A percentile compares a stretch with the other conserved stretches of the same genome.
Conservation (phyloP, 768 basidiomycete species). For the Heimioporus sp. region DNA sequence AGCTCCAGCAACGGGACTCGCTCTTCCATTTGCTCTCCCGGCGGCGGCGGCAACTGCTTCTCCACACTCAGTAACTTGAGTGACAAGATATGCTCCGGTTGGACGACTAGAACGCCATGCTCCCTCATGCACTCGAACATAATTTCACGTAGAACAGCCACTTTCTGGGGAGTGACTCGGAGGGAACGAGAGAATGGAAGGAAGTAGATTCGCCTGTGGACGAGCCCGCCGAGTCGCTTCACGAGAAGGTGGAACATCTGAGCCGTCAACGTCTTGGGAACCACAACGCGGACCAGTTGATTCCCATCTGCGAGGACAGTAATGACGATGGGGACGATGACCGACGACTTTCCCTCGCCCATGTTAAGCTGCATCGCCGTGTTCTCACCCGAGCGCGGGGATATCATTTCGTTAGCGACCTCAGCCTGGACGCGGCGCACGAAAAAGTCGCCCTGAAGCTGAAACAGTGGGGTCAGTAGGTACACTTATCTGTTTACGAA, state of each 20-base stretch:
- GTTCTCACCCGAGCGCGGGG: slow-evolving; percentile 35
- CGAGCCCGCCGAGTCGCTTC: slow-evolving; percentile 42
- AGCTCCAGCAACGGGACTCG: slow-evolving; percentile 23
- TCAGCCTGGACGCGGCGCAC: slow-evolving; percentile 41
- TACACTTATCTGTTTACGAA: not conserved
- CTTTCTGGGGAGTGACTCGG: slow-evolving; percentile 13
- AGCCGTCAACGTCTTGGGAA: slow-evolving; percentile 44
- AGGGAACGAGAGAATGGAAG: slow-evolving; percentile 49
- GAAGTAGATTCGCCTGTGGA: slow-evolving; percentile 46
- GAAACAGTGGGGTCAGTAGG: not conserved
- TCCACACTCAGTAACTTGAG: slow-evolving; percentile 48
- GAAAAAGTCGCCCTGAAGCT: slow-evolving; percentile 47
- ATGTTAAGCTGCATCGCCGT: slow-evolving; percentile 52
- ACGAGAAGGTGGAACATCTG: slow-evolving; percentile 52
- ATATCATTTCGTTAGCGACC: slow-evolving; percentile 47
- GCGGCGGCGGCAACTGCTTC: slow-evolving; percentile 19
- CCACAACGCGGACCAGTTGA: slow-evolving; percentile 46
- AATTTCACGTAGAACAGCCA: slow-evolving; percentile 28
- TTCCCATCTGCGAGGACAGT: slow-evolving; percentile 41
- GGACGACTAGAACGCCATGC: slow-evolving; percentile 45
- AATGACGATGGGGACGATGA: slow-evolving; percentile 45
- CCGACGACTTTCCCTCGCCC: slow-evolving; percentile 55
- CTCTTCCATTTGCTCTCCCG: not conserved
- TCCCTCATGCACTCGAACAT: slow-evolving; percentile 37
- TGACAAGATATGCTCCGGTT: slow-evolving; percentile 55